Evolutionary conservation across 208 protist species (phyloP).

Genomic region (Trichomonas tenax): DNA sequence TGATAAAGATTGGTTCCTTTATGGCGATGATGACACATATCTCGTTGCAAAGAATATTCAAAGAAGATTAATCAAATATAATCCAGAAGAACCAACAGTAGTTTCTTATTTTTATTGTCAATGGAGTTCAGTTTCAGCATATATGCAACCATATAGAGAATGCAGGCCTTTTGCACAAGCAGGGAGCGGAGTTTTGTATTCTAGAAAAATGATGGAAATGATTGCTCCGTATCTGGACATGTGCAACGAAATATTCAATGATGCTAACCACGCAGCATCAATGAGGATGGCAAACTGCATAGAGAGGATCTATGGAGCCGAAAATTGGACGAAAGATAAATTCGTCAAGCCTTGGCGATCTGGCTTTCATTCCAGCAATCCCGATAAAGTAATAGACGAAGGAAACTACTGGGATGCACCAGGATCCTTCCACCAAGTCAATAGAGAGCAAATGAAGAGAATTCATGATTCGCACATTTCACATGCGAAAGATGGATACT

Average conservation of each 20-base stretch:
- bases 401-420: neutral
- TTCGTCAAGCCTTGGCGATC: neutral
- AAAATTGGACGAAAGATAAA: neutral
- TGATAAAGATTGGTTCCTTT: neutral
- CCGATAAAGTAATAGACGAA: neutral
- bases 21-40: constrained; percentile 13
- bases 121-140: neutral
- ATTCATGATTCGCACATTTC: neutral
- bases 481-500: neutral
- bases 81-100: neutral
- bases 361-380: neutral
- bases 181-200: neutral
- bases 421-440: neutral
- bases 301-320: neutral
- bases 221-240: neutral
- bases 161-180: neutral
- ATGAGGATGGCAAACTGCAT: neutral
- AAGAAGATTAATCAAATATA: neutral
- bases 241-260: neutral
- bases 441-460: neutral
- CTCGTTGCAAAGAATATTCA: neutral
- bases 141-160: neutral
- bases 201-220: neutral
- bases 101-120: neutral
- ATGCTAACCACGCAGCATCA: neutral